Percentiles rank a stretch among this genome's conserved stretches.
phyloP scores from a whole-genome alignment of 441 rosid species.

The Biscutella auriculata region DNA sequence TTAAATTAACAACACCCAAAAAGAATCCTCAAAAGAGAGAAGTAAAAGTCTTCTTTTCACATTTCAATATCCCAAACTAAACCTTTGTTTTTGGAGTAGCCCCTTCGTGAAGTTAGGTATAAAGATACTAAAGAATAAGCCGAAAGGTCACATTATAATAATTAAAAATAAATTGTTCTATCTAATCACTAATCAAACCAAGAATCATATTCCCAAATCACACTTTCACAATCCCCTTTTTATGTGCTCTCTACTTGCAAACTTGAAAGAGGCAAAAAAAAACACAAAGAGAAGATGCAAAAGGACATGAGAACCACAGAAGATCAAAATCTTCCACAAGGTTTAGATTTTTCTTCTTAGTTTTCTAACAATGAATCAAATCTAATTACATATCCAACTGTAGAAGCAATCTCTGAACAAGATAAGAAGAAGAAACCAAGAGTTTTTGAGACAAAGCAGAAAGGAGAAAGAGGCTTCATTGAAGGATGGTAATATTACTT shows the following conservation, averaged over 20 bases:
- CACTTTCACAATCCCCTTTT: constrained; percentile 3
- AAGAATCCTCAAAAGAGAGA: constrained; percentile 8
- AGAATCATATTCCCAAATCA: constrained; percentile 16
- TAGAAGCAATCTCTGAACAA: constrained; percentile 12
- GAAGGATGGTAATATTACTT: constrained; percentile 35
- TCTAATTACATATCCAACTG: constrained; percentile 6
- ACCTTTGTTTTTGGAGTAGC: not conserved
- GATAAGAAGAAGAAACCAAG: constrained; percentile 8
- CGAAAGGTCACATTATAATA: constrained; percentile 3
- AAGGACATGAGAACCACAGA: constrained; percentile 13
- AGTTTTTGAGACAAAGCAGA: constrained; percentile 15
- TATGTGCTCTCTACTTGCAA: constrained; percentile 7
- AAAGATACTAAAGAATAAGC: constrained; percentile 16
- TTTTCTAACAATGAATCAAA: not conserved
- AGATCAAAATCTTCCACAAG: constrained; percentile 22
- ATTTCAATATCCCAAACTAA: not conserved
- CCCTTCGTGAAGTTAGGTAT: constrained; percentile 13
- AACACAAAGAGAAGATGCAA: constrained; percentile 14
- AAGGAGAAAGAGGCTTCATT: constrained; percentile 28
- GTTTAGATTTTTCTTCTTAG: not conserved
- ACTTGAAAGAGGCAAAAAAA: not conserved
- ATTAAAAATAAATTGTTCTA: not conserved
- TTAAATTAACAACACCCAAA: too few relatives aligned
- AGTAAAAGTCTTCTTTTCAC: constrained; percentile 15
- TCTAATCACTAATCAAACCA: constrained; percentile 1